Conservation (phyloP, 148 eudicot genomes). For the Selenicereus undatus region DNA sequence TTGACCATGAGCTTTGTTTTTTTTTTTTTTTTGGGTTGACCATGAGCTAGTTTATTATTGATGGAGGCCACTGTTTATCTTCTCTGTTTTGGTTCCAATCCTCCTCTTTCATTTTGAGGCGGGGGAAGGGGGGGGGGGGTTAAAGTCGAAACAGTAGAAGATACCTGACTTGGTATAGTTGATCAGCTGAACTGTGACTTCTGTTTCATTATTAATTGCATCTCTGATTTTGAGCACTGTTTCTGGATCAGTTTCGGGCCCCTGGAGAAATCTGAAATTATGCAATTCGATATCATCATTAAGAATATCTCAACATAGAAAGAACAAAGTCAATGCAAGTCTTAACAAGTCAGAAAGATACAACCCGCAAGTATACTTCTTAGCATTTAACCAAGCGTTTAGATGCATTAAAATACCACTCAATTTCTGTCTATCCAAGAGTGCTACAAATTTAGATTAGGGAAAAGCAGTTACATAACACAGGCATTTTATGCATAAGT, state of each 20-base stretch:
- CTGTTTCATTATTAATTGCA: constrained; percentile 77
- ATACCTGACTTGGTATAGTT: constrained; percentile 95
- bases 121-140: no score
- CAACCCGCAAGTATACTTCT: background rate
- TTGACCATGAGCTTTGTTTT: no score
- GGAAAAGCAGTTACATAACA: no score
- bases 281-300: background rate
- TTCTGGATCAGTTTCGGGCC: constrained; percentile 96
- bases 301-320: background rate
- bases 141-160: background rate
- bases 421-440: background rate
- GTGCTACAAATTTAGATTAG: background rate
- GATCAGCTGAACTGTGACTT: constrained; percentile 94
- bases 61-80: no score
- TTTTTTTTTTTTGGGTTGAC: no score
- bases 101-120: no score
- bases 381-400: background rate
- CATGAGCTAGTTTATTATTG: no score
- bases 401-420: background rate
- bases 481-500: background rate
- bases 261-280: constrained; percentile 79
- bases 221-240: constrained; percentile 85
- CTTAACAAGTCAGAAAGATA: background rate
- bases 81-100: no score
- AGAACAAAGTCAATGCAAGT: background rate